Conservation (phyloP, 257 asterid genomes). For the Eustoma russellianum region DNA sequence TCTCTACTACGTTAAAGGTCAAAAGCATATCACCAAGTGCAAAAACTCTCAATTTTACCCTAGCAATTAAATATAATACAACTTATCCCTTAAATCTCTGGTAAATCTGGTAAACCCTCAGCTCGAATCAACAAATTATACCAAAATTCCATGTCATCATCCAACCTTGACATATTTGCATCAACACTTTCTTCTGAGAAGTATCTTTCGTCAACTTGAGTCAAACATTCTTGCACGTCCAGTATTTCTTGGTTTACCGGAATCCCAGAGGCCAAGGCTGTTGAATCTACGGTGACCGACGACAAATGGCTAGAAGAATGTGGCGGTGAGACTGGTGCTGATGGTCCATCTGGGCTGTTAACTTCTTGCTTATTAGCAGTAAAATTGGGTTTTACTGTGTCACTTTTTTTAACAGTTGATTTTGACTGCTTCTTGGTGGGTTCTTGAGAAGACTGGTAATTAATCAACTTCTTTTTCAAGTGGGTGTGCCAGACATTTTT, state of each 20-base stretch:
- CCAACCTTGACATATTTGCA: constrained; percentile 11
- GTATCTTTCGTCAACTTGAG: constrained; percentile 56
- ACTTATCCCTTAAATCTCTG: constrained; percentile 42
- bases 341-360: too few relatives aligned
- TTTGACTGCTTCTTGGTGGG: constrained; percentile 5
- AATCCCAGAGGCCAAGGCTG: too few relatives aligned
- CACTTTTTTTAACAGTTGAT: background rate
- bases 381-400: background rate
- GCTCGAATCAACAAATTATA: constrained; percentile 55
- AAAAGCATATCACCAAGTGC: constrained; percentile 13
- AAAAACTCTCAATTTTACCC: too few relatives aligned
- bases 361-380: too few relatives aligned
- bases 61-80: constrained; percentile 1
- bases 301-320: constrained; percentile 56
- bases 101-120: constrained; percentile 58
- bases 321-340: constrained; percentile 25
- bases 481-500: constrained; percentile 22
- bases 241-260: background rate
- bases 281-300: constrained; percentile 34
- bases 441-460: constrained; percentile 9
- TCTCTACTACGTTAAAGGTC: constrained; percentile 7
- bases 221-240: constrained; percentile 35
- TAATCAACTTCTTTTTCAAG: constrained; percentile 13
- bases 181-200: constrained; percentile 36
- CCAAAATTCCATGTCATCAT: constrained; percentile 79